These are phyloP conservation scores for Jatropha curcas DNA, from an alignment of 345 rosid genomes.

Conservation along the genomic window DNA sequence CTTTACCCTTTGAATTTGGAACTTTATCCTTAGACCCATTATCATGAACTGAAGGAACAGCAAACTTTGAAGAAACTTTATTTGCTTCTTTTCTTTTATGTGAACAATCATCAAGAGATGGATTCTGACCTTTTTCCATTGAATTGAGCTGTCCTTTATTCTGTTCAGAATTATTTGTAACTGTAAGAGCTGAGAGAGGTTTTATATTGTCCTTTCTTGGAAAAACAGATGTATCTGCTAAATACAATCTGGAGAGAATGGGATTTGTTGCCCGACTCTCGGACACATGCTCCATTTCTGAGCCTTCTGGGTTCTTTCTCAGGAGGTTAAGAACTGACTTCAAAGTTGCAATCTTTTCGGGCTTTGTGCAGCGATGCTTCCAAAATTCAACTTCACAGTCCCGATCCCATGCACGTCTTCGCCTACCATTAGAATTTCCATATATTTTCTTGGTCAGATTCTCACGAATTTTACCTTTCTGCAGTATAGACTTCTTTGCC, in stretches of 20 bases:
- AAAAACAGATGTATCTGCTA: slow-evolving; percentile 95
- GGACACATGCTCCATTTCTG: slow-evolving; percentile 35
- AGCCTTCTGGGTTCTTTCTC: slow-evolving; percentile 50
- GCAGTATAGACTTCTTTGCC: slow-evolving; percentile 77
- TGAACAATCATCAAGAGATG: slow-evolving; percentile 33
- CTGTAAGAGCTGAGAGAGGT: slow-evolving; percentile 62
- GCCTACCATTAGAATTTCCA: slow-evolving; percentile 76
- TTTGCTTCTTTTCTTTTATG: slow-evolving; percentile 38
- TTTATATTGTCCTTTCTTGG: slow-evolving; percentile 83
- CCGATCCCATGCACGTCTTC: slow-evolving; percentile 90
- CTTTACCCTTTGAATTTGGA: slow-evolving; percentile 40
- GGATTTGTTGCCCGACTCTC: slow-evolving; percentile 58
- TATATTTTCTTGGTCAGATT: slow-evolving; percentile 92
- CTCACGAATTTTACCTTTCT: slow-evolving; percentile 96
- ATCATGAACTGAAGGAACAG: slow-evolving; percentile 32
- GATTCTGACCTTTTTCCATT: slow-evolving; percentile 31
- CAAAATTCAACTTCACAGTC: slow-evolving; percentile 99
- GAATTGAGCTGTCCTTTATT: slow-evolving; percentile 28
- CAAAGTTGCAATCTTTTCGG: slow-evolving; percentile 91
- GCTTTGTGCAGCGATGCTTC: slow-evolving; percentile 93
- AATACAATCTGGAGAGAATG: slow-evolving; percentile 85
- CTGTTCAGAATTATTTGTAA: slow-evolving; percentile 40
- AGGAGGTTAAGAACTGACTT: slow-evolving; percentile 83
- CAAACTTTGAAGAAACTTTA: slow-evolving; percentile 41
- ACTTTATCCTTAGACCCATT: slow-evolving; percentile 46